Conservation (phyloP, 805 yeast species). For the Candida krabiensis region DNA sequence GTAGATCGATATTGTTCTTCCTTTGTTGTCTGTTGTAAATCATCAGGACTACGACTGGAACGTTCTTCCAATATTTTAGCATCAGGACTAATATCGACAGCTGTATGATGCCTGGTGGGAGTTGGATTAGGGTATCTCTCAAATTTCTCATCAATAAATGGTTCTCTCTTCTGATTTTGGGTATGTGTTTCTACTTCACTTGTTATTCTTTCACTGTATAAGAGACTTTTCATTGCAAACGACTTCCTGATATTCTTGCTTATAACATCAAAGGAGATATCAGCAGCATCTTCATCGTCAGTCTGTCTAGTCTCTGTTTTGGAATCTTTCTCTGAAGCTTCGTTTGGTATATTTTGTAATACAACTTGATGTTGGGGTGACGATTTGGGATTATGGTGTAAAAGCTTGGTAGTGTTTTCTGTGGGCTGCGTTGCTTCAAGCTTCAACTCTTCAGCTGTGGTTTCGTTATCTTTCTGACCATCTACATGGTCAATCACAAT, state of each 20-base stretch:
- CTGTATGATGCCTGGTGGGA: background rate
- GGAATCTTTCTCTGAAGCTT: background rate
- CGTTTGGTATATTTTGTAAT: background rate
- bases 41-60: background rate
- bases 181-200: background rate
- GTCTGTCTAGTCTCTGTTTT: background rate
- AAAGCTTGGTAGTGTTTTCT: background rate
- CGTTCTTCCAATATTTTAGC: background rate
- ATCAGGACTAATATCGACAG: background rate
- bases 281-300: slow-evolving; percentile 8
- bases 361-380: background rate
- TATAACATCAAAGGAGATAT: slow-evolving; percentile 32
- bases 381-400: background rate
- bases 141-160: background rate
- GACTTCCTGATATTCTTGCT: slow-evolving; percentile 32
- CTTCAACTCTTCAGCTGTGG: background rate
- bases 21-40: background rate
- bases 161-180: background rate
- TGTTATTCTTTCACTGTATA: slow-evolving; percentile 9
- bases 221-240: slow-evolving; percentile 24
- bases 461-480: background rate
- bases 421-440: background rate
- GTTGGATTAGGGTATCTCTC: background rate
- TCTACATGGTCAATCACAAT: background rate
- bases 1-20: slow-evolving; percentile 4